These are phyloP conservation scores for Angophora floribunda DNA, from an alignment of 345 rosid genomes.

Conservation along the genomic window DNA sequence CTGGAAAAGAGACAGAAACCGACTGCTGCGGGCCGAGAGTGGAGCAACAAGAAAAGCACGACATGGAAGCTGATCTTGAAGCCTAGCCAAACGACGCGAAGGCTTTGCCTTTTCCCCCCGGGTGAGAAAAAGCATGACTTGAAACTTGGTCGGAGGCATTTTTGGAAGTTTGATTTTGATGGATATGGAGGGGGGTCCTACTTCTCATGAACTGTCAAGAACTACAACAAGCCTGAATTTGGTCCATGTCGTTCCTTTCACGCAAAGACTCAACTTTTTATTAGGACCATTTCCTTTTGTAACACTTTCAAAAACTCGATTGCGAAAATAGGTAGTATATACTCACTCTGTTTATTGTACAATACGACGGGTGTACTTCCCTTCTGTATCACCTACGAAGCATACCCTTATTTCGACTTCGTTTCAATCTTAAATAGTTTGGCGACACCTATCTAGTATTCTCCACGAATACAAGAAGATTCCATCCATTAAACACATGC, in stretches of 20 bases:
- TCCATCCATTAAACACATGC: fast-evolving
- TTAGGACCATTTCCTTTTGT: background rate
- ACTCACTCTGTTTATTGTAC: background rate
- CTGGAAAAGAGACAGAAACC: background rate
- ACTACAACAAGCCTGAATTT: background rate
- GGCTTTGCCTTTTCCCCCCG: background rate
- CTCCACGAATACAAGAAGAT: background rate
- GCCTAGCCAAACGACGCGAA: background rate
- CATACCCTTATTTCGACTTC: background rate
- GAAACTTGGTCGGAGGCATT: background rate
- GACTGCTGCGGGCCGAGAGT: background rate
- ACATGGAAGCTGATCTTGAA: background rate
- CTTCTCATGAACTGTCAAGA: background rate
- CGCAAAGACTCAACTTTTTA: too few relatives aligned
- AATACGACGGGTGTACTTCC: background rate
- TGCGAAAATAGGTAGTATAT: background rate
- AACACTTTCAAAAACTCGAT: background rate
- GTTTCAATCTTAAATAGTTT: background rate
- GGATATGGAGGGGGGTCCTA: background rate
- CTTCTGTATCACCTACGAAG: fast-evolving
- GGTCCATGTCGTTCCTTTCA: background rate
- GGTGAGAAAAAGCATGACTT: background rate
- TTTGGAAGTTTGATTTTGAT: background rate
- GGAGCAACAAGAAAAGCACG: background rate
- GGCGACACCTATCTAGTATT: fast-evolving